Base-by-base conservation (phyloP, 192 early-diverging fungal genomes). In the Dispira parvispora region DNA sequence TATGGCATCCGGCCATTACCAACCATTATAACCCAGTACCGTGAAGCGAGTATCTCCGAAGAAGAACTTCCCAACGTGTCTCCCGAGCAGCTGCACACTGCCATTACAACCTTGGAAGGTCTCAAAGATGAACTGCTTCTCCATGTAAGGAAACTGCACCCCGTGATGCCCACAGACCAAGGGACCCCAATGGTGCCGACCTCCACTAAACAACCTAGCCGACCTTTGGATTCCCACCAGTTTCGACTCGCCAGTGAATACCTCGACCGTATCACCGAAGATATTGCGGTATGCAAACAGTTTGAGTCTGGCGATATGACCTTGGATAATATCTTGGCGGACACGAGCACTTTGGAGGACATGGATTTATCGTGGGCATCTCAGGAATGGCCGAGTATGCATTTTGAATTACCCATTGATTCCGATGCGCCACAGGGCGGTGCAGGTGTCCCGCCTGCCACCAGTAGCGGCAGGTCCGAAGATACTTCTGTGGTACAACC, bases 121-220 rank as follows among this genome's bases (percentile, higher is more conserved):
- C 50, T 52, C 50, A 52, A 52, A 26, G 50, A 52, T 26, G 50
- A 52, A 20, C 50, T 52, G 50, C 21, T 52, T 25, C 18, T 52
- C 21, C 50, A 52, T 18, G 21, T 52, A 11, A 52, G 50, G 21
- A 20, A 52, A 52, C 18, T 52, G 21, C 26, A 20, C 26, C 26
- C 50, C 18, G n/a, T 18, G 21, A n/a, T 18, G 21, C 18, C 21
- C 10, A 20, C 50, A 10, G 21, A 52, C 21, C 50, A 20, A 20
- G 10, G 0, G 50, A 25, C 50, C 50, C 50, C 50, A 2, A 25
- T 52, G 9, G 50, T 11, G 50, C 20, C 26, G 50, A 20, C 11
- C 13, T 52, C 50, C 21, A 20, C 50, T 11, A 0, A 9, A 26
- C 50, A 52, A n/a, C 50, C 50, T 1, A 3, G 18, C 10, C 20